Conservation (phyloP, 805 yeast genomes). For the Clavispora santaluciae region DNA sequence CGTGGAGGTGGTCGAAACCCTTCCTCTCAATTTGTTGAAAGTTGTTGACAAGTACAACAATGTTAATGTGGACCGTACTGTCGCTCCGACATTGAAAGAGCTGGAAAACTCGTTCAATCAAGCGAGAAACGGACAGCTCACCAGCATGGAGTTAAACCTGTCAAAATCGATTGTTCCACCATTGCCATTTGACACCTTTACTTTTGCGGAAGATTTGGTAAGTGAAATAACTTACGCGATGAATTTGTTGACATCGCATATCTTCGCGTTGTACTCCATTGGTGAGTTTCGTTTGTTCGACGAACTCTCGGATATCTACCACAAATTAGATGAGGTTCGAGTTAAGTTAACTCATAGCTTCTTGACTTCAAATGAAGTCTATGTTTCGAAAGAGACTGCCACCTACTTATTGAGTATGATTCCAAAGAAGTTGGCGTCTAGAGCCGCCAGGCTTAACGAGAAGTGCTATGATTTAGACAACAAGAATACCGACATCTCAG, state of each 20-base stretch:
- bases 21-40: constrained; percentile 32
- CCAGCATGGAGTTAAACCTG: constrained; percentile 10
- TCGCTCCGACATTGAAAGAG: constrained; percentile 31
- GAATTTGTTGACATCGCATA: constrained; percentile 55
- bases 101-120: constrained; percentile 23
- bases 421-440: constrained; percentile 52
- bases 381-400: constrained; percentile 45
- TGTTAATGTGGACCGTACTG: constrained; percentile 14
- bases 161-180: constrained; percentile 36
- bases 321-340: constrained; percentile 54
- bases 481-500: constrained; percentile 48
- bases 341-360: constrained; percentile 47
- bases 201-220: constrained; percentile 36
- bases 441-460: constrained; percentile 35
- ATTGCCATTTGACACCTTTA: constrained; percentile 48
- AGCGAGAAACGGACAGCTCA: constrained; percentile 16
- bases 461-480: constrained; percentile 38
- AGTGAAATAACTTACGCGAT: constrained; percentile 58
- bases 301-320: constrained; percentile 49
- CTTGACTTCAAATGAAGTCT: constrained; percentile 50
- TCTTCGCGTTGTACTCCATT: constrained; percentile 64
- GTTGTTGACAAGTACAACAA: constrained; percentile 27
- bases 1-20: constrained; percentile 40
- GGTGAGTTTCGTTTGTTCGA: constrained; percentile 63
- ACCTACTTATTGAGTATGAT: constrained; percentile 51